Conservation (phyloP, 139 green algal genomes). For the Spirogloea muscicola region DNA sequence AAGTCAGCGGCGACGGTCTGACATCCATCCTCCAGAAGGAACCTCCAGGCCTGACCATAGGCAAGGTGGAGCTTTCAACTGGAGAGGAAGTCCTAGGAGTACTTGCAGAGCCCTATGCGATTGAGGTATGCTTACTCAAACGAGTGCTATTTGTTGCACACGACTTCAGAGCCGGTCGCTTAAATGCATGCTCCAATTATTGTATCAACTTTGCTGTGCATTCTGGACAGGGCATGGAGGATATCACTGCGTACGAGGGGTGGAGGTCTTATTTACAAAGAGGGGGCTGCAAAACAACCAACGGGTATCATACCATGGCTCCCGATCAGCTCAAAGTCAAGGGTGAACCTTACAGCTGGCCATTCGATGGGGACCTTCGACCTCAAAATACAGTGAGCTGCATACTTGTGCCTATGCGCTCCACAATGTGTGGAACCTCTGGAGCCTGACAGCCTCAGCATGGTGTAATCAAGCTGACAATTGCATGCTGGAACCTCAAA, state of each 20-base stretch:
- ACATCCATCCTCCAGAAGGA: constrained; percentile 6
- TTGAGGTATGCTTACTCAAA: constrained; percentile 13
- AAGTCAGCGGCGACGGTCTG: constrained; percentile 3
- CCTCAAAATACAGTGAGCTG: constrained; percentile 50
- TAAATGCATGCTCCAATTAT: too few relatives aligned
- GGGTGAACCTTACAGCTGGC: constrained; percentile 55
- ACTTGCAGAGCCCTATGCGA: constrained; percentile 15
- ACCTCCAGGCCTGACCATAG: constrained; percentile 17
- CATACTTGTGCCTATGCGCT: too few relatives aligned
- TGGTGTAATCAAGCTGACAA: too few relatives aligned
- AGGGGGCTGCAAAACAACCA: too few relatives aligned
- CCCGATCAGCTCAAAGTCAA: constrained; percentile 16
- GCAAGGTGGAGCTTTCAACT: background rate
- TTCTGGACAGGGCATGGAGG: background rate
- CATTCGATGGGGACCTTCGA: constrained; percentile 49
- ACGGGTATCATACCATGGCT: too few relatives aligned
- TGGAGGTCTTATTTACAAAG: constrained; percentile 24
- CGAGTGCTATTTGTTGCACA: too few relatives aligned
- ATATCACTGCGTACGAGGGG: constrained; percentile 27
- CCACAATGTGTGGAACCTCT: too few relatives aligned
- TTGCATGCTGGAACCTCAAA: too few relatives aligned
- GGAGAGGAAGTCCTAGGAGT: background rate
- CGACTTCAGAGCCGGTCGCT: too few relatives aligned
- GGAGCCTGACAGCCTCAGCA: too few relatives aligned
- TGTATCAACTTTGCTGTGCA: constrained; percentile 2